These are phyloP conservation scores for Daldinia sp. DNA, from an alignment of 2,329 filamentous ascomycete species.

Conservation along the genomic window DNA sequence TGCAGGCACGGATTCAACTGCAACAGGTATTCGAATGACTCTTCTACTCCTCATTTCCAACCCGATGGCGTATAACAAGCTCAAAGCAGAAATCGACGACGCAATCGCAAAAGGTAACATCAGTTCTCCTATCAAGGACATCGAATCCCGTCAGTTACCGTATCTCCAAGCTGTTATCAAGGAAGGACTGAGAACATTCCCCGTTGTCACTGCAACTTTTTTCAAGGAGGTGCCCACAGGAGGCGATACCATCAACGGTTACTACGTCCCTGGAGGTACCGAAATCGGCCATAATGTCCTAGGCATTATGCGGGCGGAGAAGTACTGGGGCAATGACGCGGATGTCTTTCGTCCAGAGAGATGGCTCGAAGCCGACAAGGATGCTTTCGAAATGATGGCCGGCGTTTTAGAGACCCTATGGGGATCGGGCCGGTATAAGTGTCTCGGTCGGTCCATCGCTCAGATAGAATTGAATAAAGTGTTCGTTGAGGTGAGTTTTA, in stretches of 20 bases:
- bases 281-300: conserved; percentile 51
- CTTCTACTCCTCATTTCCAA: conserved; percentile 56
- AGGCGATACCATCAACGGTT: conserved; percentile 42
- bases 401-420: conserved; percentile 50
- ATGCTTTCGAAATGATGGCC: conserved; percentile 45
- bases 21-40: conserved; percentile 56
- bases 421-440: conserved; percentile 49
- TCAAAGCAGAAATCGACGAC: conserved; percentile 41
- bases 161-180: conserved; percentile 49
- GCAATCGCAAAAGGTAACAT: conserved; percentile 54
- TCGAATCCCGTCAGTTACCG: conserved; percentile 36
- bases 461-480: conserved; percentile 54
- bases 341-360: conserved; percentile 53
- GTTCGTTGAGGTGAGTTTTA: conserved; percentile 49
- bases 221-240: conserved; percentile 44
- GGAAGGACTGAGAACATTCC: conserved; percentile 51
- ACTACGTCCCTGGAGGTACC: conserved; percentile 51
- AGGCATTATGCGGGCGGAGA: conserved; percentile 50
- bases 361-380: conserved; percentile 51
- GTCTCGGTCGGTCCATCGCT: conserved; percentile 52
- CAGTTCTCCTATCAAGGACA: conserved; percentile 43
- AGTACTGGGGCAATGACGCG: conserved; percentile 46
- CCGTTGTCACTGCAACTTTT: conserved; percentile 46
- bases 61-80: conserved; percentile 42
- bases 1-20: conserved; percentile 61